phyloP scores from a whole-genome alignment of 2,329 filamentous ascomycete genomes.

The Fusarium redolens region DNA sequence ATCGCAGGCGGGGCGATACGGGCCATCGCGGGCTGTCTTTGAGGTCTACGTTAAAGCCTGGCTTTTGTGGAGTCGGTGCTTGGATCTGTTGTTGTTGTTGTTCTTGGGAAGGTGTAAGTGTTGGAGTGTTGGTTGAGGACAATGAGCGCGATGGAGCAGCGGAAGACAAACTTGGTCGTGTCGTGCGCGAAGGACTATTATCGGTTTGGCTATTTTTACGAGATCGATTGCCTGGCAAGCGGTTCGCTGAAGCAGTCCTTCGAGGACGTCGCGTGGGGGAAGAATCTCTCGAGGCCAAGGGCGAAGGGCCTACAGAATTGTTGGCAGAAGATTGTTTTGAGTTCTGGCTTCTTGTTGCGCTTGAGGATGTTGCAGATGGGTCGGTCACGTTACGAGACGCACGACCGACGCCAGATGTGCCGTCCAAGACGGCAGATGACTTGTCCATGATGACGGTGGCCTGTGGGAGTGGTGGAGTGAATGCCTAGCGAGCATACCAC shows the following conservation, averaged over 20 bases:
- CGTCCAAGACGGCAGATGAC: constrained; percentile 46
- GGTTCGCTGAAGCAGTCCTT: constrained; percentile 51
- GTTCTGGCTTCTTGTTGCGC: constrained; percentile 45
- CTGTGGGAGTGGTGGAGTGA: constrained; percentile 44
- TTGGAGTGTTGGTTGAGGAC: constrained; percentile 74
- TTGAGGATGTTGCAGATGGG: constrained; percentile 38
- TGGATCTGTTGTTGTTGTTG: constrained; percentile 66
- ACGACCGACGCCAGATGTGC: constrained; percentile 36
- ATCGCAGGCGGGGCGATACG: constrained; percentile 79
- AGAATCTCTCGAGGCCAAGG: constrained; percentile 57
- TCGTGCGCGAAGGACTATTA: constrained; percentile 68
- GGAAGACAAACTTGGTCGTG: constrained; percentile 65
- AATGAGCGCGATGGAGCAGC: constrained; percentile 74
- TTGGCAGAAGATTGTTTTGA: constrained; percentile 53
- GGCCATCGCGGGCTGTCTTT: constrained; percentile 78
- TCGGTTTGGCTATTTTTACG: constrained; percentile 75
- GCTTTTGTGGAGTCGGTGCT: constrained; percentile 73
- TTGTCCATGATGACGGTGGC: constrained; percentile 51
- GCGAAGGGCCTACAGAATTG: constrained; percentile 52
- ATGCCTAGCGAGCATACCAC: constrained; percentile 50
- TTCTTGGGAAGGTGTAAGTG: constrained; percentile 73
- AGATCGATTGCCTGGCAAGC: constrained; percentile 61
- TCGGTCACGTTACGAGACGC: constrained; percentile 36
- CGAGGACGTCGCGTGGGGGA: constrained; percentile 58
- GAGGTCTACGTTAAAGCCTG: constrained; percentile 60